phyloP scores from a whole-genome alignment of 116 monocot species.

The Papilionanthe hybrid region DNA sequence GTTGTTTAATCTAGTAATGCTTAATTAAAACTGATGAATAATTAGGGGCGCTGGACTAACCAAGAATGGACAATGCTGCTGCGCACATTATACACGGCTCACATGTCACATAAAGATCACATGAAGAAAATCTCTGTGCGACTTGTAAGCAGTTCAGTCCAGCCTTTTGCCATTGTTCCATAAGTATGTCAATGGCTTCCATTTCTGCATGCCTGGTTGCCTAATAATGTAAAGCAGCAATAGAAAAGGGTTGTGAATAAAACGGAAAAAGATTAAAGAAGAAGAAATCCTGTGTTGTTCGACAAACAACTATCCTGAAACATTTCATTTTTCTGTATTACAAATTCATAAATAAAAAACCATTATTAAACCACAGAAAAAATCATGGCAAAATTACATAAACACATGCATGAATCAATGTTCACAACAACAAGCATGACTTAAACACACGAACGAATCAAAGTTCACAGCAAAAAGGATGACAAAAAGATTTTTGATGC shows the following conservation, averaged over 20 bases:
- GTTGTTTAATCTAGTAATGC: not conserved
- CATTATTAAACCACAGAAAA: not conserved
- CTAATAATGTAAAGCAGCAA: conserved; percentile 17
- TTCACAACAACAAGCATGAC: not conserved
- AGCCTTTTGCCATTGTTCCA: conserved; percentile 63
- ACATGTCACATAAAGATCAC: conserved; percentile 92
- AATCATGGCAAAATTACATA: not conserved
- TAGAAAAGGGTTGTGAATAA: too few species aligned
- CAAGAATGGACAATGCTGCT: conserved; percentile 76
- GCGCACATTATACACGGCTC: conserved; percentile 99
- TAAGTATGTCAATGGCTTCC: conserved; percentile 87
- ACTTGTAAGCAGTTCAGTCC: conserved; percentile 51
- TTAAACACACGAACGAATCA: too few species aligned
- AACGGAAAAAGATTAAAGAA: not conserved
- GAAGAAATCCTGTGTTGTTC: not conserved
- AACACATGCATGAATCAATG: not conserved
- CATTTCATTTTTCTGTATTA: not conserved
- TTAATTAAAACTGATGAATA: not conserved
- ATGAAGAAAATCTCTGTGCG: conserved; percentile 73
- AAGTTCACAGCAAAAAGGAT: too few species aligned
- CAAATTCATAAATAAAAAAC: not conserved
- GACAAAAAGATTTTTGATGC: not conserved
- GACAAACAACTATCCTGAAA: not conserved
- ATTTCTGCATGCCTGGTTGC: conserved; percentile 97
- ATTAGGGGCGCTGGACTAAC: conserved; percentile 27